Conservation (phyloP, 768 basidiomycete genomes). For the Pulveroboletus frians region DNA sequence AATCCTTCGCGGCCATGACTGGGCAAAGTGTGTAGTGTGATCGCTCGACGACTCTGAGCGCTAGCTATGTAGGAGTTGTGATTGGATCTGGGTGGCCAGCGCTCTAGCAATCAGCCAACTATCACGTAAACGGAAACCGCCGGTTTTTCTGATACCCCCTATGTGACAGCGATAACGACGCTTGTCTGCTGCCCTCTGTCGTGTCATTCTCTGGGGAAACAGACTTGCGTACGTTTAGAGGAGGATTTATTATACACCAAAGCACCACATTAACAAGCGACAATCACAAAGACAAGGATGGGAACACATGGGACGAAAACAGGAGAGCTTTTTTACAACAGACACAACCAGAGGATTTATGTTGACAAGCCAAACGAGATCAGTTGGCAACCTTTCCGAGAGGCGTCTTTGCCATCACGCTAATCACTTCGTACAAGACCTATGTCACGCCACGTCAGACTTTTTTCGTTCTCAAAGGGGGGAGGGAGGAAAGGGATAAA, state of each 20-base stretch:
- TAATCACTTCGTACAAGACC: conserved; percentile 72
- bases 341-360: neutral
- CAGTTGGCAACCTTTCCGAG: conserved; percentile 49
- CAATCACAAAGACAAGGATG: no score
- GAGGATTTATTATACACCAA: neutral
- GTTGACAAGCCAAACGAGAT: neutral
- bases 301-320: neutral
- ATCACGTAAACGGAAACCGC: no score
- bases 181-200: no score
- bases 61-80: no score
- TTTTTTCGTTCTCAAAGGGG: no score
- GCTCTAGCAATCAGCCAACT: no score
- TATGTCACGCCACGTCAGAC: conserved; percentile 26
- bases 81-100: no score
- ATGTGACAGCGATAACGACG: no score
- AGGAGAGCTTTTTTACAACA: neutral
- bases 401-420: conserved; percentile 76
- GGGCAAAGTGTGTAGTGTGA: no score
- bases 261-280: neutral
- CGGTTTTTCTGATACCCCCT: no score
- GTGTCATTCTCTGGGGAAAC: neutral
- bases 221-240: neutral
- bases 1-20: neutral
- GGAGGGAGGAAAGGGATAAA: no score
- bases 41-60: no score